Evolutionary conservation across 345 rosid species (phyloP).

Genomic region (Linum lewisii): DNA sequence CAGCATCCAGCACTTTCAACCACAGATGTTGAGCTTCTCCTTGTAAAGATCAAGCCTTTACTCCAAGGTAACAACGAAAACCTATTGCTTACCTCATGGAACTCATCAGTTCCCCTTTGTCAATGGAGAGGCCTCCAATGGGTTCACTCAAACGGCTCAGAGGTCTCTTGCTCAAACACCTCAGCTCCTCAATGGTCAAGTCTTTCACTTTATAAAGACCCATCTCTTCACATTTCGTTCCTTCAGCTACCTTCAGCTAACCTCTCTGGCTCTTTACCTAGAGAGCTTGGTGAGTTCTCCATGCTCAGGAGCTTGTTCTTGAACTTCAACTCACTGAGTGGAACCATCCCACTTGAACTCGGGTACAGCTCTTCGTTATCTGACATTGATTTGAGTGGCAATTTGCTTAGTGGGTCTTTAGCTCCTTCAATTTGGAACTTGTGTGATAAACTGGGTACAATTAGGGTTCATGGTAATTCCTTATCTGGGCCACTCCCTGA

Average conservation of each 20-base stretch:
- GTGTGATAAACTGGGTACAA: constrained; percentile 63
- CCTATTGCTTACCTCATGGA: constrained; percentile 87
- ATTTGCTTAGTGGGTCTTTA: constrained; percentile 49
- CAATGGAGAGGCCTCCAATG: constrained; percentile 98
- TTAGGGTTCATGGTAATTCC: constrained; percentile 59
- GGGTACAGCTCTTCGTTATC: constrained; percentile 81
- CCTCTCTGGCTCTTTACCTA: constrained; percentile 81
- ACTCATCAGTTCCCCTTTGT: constrained; percentile 74
- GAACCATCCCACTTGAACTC: constrained; percentile 82
- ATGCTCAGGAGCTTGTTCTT: constrained; percentile 78
- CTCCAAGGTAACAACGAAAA: constrained; percentile 74
- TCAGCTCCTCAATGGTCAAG: constrained; percentile 66
- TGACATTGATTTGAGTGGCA: constrained; percentile 66
- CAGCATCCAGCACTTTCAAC: constrained; percentile 31
- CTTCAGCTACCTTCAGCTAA: constrained; percentile 93
- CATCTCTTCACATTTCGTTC: constrained; percentile 66
- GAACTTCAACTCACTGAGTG: constrained; percentile 65
- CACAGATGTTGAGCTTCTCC: constrained; percentile 63
- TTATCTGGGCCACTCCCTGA: constrained; percentile 60
- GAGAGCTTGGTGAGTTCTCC: constrained; percentile 84
- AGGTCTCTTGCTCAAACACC: constrained; percentile 46
- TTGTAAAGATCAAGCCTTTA: constrained; percentile 60
- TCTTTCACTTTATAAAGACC: constrained; percentile 54
- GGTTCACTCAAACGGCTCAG: constrained; percentile 61
- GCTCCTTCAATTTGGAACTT: constrained; percentile 90